Evolutionary conservation across 305 asterid genomes (phyloP), one percentile per base, ranked within the genome.

Genomic region (Fraxinus velutina): DNA sequence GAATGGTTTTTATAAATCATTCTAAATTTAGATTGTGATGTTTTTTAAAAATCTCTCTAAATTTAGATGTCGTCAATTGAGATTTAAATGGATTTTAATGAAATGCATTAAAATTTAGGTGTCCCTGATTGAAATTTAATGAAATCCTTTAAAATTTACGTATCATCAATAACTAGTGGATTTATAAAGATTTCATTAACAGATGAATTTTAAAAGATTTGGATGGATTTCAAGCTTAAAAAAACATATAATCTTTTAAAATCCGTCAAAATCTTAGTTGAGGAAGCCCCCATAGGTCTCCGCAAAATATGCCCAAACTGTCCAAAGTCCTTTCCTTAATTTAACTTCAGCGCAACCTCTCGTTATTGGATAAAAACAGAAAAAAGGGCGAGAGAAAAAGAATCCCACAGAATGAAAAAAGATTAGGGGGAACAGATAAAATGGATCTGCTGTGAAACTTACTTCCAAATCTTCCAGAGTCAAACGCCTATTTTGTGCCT

Each of bases 381-480:
- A 19, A 19, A 52, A 52, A n/a, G 64, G 22, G 22, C 5, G 22
- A 52, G 21, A 17, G 12, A 5, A n/a, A 19, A 60, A 21, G 32
- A 64, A 64, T 24, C 73, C 33, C n/a, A 64, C 6, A 0, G 34
- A 70, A 29, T 0, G 37, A 66, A 2, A 62, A 64, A 27, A 66
- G 7, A 66, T 13, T 9, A 19, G 7, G 1, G 6, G 19, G 17
- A 78, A 6, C 6, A 33, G 13, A 22, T 17, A 24, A 80, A 81
- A 34, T 29, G 66, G 17, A 62, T 24, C 15, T 36, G 6, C 36
- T 22, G 47, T 22, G 30, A 79, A 78, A 80, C 96, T 86, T 83
- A 96, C 99, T 89, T 96, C 99, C 88, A 96, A 89, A 85, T 96
- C 99, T 85, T 96, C 99, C 82, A 96, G 92, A 66, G 99, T 96